Base-by-base conservation (phyloP, 139 green algal genomes). In the Tetratostichococcus sp. region DNA sequence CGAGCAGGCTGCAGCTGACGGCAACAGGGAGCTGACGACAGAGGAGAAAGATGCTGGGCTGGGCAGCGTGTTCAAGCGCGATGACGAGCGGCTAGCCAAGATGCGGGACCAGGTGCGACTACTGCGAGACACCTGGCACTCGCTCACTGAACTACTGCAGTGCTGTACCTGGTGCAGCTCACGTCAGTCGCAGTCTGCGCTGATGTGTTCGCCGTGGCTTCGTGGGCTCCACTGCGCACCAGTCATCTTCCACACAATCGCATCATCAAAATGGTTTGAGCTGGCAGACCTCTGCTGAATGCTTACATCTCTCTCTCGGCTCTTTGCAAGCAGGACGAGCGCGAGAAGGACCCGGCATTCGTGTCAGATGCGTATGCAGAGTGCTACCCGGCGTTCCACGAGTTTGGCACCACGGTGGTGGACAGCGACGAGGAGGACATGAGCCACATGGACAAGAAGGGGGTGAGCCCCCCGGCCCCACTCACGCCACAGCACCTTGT, bases 381-480 rank as follows among this genome's bases (percentile, higher is more conserved):
- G 68, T 90, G 85, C 69, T 91, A 91, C 70, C 86, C 85, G 8
- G 84, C 39, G 17, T 89, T 80, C 73, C 77, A 83, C 31, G 77
- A 77, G 30, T 77, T 72, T 28, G 73, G 65, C 69, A 74, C 42
- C n/a, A 43, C 68, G 39, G 69, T 78, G 16, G 73, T 86, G 62
- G 76, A 80, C 59, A 67, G 67, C 34, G 77, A 81, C 39, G 80
- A 86, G 26, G 77, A 82, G 62, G 77, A 86, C 43, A 77, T 80
- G 32, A 76, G 26, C 23, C 59, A 86, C 73, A 89, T 89, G 83
- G 88, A 89, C 82, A 62, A 21, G 30, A 91, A 90, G 82, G 39
- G 73, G 50, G 50, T 62, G 19, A 5, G 50, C 50, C 4, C 2
- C 8, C 39, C 39, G 8, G 39, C 8, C 14, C 39, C 8, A 50